Percentiles rank a stretch among this genome's conserved stretches.
phyloP scores from a whole-genome alignment of 2,329 filamentous ascomycete species.

The Pseudocercospora macadamiae region DNA sequence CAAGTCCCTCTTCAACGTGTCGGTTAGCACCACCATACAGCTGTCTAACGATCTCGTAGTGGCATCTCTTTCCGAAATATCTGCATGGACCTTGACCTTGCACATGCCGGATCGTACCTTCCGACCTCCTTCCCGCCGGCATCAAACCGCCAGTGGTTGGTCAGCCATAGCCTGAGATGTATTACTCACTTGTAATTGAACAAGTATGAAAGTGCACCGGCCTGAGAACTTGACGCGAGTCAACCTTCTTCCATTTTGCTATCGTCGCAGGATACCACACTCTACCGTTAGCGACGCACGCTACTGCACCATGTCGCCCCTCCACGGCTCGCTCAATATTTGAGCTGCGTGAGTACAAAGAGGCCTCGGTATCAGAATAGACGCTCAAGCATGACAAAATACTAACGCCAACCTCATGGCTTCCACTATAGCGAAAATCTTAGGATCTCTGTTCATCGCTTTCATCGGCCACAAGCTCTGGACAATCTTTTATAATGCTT shows the following conservation, averaged over 20 bases:
- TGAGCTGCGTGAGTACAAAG: neutral
- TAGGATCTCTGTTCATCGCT: constrained; percentile 8
- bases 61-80: too few species aligned
- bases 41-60: too few species aligned
- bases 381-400: neutral
- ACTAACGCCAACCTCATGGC: neutral
- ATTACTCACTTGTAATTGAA: too few species aligned
- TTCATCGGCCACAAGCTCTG: constrained; percentile 8
- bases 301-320: neutral
- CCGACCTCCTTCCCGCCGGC: too few species aligned
- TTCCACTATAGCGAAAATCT: constrained; percentile 3
- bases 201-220: neutral
- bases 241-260: neutral
- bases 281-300: neutral
- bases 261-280: neutral
- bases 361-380: neutral
- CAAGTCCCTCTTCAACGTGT: too few species aligned
- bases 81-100: too few species aligned
- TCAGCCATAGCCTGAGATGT: too few species aligned
- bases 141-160: too few species aligned
- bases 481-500: constrained; percentile 14
- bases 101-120: too few species aligned
- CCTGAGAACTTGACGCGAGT: neutral
- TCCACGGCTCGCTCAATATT: neutral
- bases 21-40: too few species aligned